A percentile compares a stretch with the other conserved stretches of the same genome.
Conservation (phyloP, 768 basidiomycete species). For the Rhizopogon salebrosus region DNA sequence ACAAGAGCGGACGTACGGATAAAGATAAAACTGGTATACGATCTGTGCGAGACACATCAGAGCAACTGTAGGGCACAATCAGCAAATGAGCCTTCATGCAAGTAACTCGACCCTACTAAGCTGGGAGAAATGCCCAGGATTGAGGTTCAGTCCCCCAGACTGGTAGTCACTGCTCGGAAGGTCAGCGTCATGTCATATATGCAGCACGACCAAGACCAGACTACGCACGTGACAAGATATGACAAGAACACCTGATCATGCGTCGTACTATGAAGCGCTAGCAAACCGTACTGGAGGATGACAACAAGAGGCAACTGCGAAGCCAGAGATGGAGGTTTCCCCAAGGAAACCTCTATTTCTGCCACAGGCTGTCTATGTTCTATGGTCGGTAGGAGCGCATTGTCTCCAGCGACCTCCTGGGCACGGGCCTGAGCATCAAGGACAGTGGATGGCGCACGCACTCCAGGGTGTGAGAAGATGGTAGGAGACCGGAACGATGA, state of each 20-base stretch:
- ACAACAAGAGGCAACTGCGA: constrained; percentile 78
- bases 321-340: constrained; percentile 60
- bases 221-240: constrained; percentile 61
- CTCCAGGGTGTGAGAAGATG: constrained; percentile 82
- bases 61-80: constrained; percentile 51
- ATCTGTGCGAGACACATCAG: constrained; percentile 95
- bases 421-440: constrained; percentile 62
- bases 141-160: constrained; percentile 86
- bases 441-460: constrained; percentile 72
- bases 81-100: constrained; percentile 5
- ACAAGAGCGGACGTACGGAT: constrained; percentile 56
- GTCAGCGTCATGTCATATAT: neutral
- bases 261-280: constrained; percentile 85
- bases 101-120: constrained; percentile 51
- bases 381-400: constrained; percentile 36
- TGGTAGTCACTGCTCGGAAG: constrained; percentile 58
- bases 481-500: constrained; percentile 53
- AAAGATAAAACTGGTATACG: constrained; percentile 85
- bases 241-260: constrained; percentile 91
- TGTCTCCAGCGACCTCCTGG: constrained; percentile 34
- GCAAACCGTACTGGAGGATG: constrained; percentile 85
- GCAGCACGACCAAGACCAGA: neutral
- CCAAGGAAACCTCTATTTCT: constrained; percentile 35
- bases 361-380: constrained; percentile 37
- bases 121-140: constrained; percentile 88